Conservation (phyloP, 345 rosid genomes). For the Hibiscus mutabilis region DNA sequence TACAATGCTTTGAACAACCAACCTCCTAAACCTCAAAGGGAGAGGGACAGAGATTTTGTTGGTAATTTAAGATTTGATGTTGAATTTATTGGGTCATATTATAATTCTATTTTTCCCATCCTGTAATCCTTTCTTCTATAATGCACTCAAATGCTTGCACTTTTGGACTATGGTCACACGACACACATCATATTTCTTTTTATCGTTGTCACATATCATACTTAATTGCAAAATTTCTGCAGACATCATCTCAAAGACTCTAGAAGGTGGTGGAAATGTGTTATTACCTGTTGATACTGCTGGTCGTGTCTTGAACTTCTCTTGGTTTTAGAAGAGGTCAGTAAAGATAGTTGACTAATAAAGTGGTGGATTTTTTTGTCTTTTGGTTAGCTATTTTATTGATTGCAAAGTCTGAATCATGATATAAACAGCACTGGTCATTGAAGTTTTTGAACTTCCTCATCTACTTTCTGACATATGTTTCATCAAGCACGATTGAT, state of each 20-base stretch:
- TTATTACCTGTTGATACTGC: conserved; percentile 87
- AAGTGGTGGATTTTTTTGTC: not conserved
- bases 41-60: conserved; percentile 77
- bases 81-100: not conserved
- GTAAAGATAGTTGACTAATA: conserved; percentile 9
- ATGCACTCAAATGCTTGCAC: conserved; percentile 3
- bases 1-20: conserved; percentile 83
- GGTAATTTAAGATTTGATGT: conserved; percentile 29
- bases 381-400: not conserved
- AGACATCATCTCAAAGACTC: conserved; percentile 57
- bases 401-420: conserved; percentile 19
- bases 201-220: too few relatives aligned
- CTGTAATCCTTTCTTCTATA: not conserved
- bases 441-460: conserved; percentile 64
- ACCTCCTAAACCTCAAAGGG: conserved; percentile 75
- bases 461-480: conserved; percentile 82
- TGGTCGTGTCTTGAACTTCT: conserved; percentile 86
- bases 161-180: too few relatives aligned
- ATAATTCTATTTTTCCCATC: not conserved
- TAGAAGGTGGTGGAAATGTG: conserved; percentile 83
- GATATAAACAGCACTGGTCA: conserved; percentile 55
- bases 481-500: conserved; percentile 90
- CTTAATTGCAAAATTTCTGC: conserved; percentile 6
- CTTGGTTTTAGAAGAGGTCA: conserved; percentile 83
- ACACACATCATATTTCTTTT: too few relatives aligned